Conservation (phyloP, 108 stramenopile genomes). For the Asterionellopsis glacialis region DNA sequence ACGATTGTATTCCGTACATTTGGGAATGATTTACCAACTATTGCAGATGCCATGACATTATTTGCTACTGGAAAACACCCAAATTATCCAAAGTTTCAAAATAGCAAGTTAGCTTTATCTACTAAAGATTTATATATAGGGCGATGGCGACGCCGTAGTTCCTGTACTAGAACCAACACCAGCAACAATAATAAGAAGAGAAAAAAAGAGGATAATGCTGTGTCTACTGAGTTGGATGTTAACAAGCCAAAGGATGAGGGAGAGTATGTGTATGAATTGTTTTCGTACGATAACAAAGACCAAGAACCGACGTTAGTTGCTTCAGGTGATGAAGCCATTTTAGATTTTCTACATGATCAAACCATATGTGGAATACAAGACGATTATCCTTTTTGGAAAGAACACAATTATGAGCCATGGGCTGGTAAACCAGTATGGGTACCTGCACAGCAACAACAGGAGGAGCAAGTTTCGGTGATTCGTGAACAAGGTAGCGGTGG, state of each 20-base stretch:
- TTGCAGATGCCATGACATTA: constrained; percentile 48
- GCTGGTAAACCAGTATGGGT: constrained; percentile 88
- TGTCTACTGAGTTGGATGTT: background rate
- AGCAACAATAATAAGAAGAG: no score
- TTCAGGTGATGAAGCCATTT: constrained; percentile 59
- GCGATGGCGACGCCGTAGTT: constrained; percentile 31
- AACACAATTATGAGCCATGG: constrained; percentile 50
- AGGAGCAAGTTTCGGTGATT: no score
- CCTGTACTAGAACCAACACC: no score
- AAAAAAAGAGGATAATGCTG: background rate
- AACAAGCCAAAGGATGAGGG: background rate
- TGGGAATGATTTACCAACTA: constrained; percentile 62
- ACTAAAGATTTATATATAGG: constrained; percentile 37
- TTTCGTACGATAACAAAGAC: constrained; percentile 1
- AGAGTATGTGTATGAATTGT: background rate
- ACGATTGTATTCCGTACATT: constrained; percentile 81
- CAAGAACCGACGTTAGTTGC: constrained; percentile 25
- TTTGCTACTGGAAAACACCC: constrained; percentile 80
- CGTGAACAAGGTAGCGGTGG: background rate
- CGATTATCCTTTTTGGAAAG: constrained; percentile 70
- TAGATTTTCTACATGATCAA: constrained; percentile 41
- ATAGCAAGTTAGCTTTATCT: constrained; percentile 39
- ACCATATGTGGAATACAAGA: constrained; percentile 75
- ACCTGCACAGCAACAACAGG: constrained; percentile 8
- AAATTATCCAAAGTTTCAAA: constrained; percentile 45